A percentile compares a stretch with the other conserved stretches of the same genome.
These are phyloP conservation scores for Gelatoporia subvermispora DNA, from an alignment of 768 basidiomycete genomes.

Conservation along the genomic window DNA sequence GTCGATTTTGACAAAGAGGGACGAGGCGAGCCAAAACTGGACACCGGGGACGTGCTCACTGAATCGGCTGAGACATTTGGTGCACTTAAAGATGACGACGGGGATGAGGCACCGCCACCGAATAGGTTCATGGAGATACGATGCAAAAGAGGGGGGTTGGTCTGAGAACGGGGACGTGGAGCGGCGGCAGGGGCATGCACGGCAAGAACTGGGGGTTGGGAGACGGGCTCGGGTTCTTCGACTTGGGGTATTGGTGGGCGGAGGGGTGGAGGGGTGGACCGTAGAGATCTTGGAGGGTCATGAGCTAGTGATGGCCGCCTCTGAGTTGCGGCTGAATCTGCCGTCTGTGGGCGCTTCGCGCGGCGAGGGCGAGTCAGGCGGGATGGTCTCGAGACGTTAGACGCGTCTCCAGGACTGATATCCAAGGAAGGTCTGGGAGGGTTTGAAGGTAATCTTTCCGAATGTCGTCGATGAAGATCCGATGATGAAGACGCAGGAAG, in stretches of 20 bases:
- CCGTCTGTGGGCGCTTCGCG: conserved; percentile 21
- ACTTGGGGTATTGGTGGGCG: conserved; percentile 9
- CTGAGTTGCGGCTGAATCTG: conserved; percentile 15
- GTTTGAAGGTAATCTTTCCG: conserved; percentile 22
- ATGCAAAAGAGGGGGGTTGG: conserved; percentile 67
- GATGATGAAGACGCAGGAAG: conserved; percentile 21
- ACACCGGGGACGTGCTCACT: conserved; percentile 12
- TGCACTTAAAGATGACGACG: conserved; percentile 29
- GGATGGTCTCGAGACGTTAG: conserved; percentile 3
- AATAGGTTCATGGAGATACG: conserved; percentile 67
- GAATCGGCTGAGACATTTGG: conserved; percentile 7
- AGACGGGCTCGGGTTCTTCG: conserved; percentile 18
- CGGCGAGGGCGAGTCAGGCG: conserved; percentile 10
- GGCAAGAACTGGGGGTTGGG: conserved; percentile 2
- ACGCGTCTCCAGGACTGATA: conserved; percentile 5
- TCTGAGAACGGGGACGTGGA: conserved; percentile 41
- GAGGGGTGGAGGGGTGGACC: conserved; percentile 14
- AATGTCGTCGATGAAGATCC: conserved; percentile 42
- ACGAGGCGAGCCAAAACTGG: conserved; percentile 37
- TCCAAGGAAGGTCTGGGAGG: conserved; percentile 5
- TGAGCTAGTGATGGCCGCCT: conserved; percentile 14
- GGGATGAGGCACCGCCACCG: conserved; percentile 32
- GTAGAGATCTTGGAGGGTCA: conserved; percentile 8
- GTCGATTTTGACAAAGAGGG: conserved; percentile 40
- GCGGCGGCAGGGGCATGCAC: conserved; percentile 27